Base-by-base conservation (phyloP, 352 stramenopile species). In the Globisporangium paddicum region DNA sequence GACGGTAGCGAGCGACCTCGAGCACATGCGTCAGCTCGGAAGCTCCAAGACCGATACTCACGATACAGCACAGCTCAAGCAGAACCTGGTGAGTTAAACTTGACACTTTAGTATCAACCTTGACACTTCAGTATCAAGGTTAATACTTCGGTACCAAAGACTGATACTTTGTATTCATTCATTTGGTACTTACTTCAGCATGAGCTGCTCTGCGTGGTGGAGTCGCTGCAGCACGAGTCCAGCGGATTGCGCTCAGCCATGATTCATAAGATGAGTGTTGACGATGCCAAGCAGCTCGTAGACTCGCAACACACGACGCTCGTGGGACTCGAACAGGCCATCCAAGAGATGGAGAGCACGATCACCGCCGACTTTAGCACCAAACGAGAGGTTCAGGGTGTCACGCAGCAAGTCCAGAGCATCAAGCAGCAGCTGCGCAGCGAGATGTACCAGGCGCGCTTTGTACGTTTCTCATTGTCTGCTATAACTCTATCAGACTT, bases 361-460 rank as follows among this genome's bases (percentile, higher is more conserved):
- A 64, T 72, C 6, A 30, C 65, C 7, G 65, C 66, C 7, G 63
- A 72, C 5, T 69, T 86, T 21, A 42, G 37, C 14, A 60, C 63
- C 13, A 74, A 74, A 51, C 23, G 19, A 14, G 63, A 81, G 23
- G 28, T 78, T 3, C 49, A 75, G 37, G 40, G 41, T 0, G 55
- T 83, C 1, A 48, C 50, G 8, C 68, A 71, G 14, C 76, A 91
- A 37, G 42, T 91, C 5, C 45, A 69, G 14, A 58, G 55, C 13
- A 63, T 91, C 28, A 75, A 73, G 21, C 69, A 71, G 26, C 79
- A 89, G 45, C 66, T 91, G 13, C 72, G 77, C 28, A 85, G 78
- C 21, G 82, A 92, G 52, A 73, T 92, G 13, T 89, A 79, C 59
- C 79, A 90, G 60, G 82, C 79, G 11, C 79, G 79, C 32, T 92